Evolutionary conservation across 306 rosid genomes (phyloP).

Genomic region (Purshia tridentata): DNA sequence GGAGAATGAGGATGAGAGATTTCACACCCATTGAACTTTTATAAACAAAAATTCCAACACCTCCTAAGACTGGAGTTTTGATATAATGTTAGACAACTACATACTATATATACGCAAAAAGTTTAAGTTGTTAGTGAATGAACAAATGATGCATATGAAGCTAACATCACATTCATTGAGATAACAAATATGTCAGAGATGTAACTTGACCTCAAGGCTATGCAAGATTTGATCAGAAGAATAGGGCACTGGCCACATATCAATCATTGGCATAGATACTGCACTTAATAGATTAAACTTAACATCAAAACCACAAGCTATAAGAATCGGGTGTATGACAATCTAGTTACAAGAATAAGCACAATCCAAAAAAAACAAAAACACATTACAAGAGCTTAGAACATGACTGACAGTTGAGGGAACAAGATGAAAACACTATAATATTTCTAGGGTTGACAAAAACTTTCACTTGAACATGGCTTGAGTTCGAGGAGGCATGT

Average conservation of each 20-base stretch:
- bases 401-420: not conserved
- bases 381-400: no score
- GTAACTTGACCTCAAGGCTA: not conserved
- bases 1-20: no score
- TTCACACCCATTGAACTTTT: no score
- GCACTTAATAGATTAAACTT: not conserved
- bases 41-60: no score
- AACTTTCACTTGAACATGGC: conserved; percentile 37
- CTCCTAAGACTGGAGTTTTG: no score
- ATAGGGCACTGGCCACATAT: no score
- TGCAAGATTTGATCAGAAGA: not conserved
- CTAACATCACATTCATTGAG: not conserved
- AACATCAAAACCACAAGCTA: not conserved
- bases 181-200: not conserved
- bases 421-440: not conserved
- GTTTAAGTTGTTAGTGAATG: no score
- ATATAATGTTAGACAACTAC: no score
- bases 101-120: no score
- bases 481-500: conserved; percentile 46
- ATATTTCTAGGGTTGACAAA: not conserved
- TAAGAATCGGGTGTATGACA: not conserved
- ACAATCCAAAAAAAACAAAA: no score
- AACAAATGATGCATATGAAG: no score
- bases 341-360: not conserved
- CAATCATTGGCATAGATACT: not conserved